phyloP scores from a whole-genome alignment of 2,329 filamentous ascomycete genomes.

The Ophiocordyceps robertsii region DNA sequence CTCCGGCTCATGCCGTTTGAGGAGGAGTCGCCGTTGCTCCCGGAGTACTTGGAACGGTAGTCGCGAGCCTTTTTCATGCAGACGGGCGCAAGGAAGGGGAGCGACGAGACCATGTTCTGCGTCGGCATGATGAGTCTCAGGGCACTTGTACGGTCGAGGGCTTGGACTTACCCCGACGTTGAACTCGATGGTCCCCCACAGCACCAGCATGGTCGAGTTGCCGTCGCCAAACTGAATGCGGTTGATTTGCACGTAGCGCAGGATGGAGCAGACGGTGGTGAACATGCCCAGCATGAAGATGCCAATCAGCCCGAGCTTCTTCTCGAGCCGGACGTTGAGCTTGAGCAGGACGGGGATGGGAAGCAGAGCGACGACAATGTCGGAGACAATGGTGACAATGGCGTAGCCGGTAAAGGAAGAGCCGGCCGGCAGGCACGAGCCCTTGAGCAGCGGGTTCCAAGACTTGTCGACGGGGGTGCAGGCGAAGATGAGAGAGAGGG shows the following conservation, averaged over 20 bases:
- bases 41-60: constrained; percentile 24
- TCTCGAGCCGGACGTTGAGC: constrained; percentile 31
- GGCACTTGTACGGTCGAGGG: background rate
- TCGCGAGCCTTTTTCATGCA: constrained; percentile 27
- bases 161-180: constrained; percentile 41
- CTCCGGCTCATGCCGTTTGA: constrained; percentile 11
- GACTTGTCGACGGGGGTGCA: constrained; percentile 34
- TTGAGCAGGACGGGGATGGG: constrained; percentile 35
- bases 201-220: constrained; percentile 40
- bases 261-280: constrained; percentile 39
- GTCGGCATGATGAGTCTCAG: background rate
- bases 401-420: constrained; percentile 38
- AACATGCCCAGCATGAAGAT: constrained; percentile 41
- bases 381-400: constrained; percentile 35
- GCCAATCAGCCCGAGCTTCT: constrained; percentile 35
- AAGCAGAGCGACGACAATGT: constrained; percentile 33
- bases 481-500: constrained; percentile 34
- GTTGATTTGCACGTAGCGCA: constrained; percentile 37
- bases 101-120: constrained; percentile 32
- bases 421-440: constrained; percentile 30
- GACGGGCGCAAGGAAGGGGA: constrained; percentile 30
- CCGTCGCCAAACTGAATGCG: constrained; percentile 35
- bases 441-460: constrained; percentile 26
- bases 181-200: constrained; percentile 45
- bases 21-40: constrained; percentile 13